Conservation (phyloP, 495 filamentous ascomycete species). For the Aspergillus taichungensis region DNA sequence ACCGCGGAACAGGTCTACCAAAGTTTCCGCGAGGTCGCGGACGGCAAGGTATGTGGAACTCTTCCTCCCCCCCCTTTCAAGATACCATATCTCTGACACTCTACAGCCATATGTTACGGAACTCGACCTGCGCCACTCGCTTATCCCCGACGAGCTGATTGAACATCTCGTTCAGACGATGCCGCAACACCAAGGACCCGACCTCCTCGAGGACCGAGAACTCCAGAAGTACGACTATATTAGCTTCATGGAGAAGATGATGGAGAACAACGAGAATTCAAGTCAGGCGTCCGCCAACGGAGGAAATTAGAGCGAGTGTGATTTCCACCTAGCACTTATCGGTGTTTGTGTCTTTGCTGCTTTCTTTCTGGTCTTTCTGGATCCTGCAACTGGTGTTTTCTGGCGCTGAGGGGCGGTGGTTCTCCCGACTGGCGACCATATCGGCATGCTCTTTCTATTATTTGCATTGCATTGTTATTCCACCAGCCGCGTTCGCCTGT, state of each 20-base stretch:
- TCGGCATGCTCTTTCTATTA: slow-evolving; percentile 20
- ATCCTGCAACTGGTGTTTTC: slow-evolving; percentile 19
- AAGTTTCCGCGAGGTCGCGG: slow-evolving; percentile 90
- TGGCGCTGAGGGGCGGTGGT: slow-evolving; percentile 16
- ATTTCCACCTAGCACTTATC: slow-evolving; percentile 4
- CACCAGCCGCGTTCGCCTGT: too few species aligned
- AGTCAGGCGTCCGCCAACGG: slow-evolving; percentile 18
- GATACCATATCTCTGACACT: slow-evolving; percentile 4
- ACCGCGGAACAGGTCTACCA: slow-evolving; percentile 97
- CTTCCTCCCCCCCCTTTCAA: neutral
- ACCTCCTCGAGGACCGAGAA: slow-evolving; percentile 68
- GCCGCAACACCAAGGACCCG: slow-evolving; percentile 69
- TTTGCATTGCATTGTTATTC: slow-evolving; percentile 12
- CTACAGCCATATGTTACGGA: slow-evolving; percentile 86
- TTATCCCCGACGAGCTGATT: slow-evolving; percentile 92
- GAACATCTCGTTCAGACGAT: slow-evolving; percentile 84
- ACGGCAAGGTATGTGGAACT: slow-evolving; percentile 64
- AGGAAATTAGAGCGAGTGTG: slow-evolving; percentile 8
- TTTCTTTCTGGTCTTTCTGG: slow-evolving; percentile 5
- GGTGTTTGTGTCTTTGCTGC: slow-evolving; percentile 3
- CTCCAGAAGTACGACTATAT: slow-evolving; percentile 83
- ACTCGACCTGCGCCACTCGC: slow-evolving; percentile 85
- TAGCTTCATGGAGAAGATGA: slow-evolving; percentile 80
- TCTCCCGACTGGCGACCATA: slow-evolving; percentile 14
- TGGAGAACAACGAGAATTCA: slow-evolving; percentile 22